These are phyloP conservation scores for Allium sativum DNA, from an alignment of 106 monocot genomes.

Conservation along the genomic window DNA sequence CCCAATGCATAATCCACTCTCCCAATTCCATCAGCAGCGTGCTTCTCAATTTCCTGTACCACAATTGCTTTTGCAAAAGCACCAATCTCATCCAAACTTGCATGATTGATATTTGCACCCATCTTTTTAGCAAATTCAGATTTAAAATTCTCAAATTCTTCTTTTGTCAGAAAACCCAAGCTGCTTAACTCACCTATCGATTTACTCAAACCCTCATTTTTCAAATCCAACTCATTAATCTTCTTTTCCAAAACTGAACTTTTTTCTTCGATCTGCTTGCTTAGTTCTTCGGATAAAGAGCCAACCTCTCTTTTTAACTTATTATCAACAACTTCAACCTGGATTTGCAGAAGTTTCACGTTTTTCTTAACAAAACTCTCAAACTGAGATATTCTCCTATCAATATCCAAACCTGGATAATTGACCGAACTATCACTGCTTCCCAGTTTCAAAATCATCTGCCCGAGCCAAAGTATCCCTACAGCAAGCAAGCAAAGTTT, in stretches of 20 bases:
- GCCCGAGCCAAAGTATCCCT: slow-evolving; percentile 45
- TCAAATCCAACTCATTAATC: slow-evolving; percentile 37
- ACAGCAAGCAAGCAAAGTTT: slow-evolving; percentile 51
- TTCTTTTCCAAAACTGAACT: slow-evolving; percentile 26
- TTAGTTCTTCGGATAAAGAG: slow-evolving; percentile 15
- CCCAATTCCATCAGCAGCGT: slow-evolving; percentile 56
- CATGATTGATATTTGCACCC: slow-evolving; percentile 8
- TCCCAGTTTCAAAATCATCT: slow-evolving; percentile 46
- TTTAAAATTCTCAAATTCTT: slow-evolving; percentile 35
- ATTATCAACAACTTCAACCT: slow-evolving; percentile 63
- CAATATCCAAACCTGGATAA: slow-evolving; percentile 39
- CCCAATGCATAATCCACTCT: slow-evolving; percentile 50
- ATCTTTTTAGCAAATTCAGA: slow-evolving; percentile 13
- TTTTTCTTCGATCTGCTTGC: slow-evolving; percentile 44
- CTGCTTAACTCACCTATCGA: slow-evolving; percentile 36
- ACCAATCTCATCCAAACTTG: slow-evolving; percentile 34
- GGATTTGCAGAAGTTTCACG: slow-evolving; percentile 72
- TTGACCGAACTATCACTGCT: slow-evolving; percentile 7
- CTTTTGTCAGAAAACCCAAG: slow-evolving; percentile 35
- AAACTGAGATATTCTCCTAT: slow-evolving; percentile 55
- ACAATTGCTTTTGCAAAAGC: slow-evolving; percentile 40
- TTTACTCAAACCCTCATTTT: slow-evolving; percentile 30
- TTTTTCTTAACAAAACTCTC: slow-evolving; percentile 67
- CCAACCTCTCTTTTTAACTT: slow-evolving; percentile 46
- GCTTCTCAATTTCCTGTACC: slow-evolving; percentile 51